phyloP scores from a whole-genome alignment of 2,329 filamentous ascomycete genomes.

The Penicillium palitans region DNA sequence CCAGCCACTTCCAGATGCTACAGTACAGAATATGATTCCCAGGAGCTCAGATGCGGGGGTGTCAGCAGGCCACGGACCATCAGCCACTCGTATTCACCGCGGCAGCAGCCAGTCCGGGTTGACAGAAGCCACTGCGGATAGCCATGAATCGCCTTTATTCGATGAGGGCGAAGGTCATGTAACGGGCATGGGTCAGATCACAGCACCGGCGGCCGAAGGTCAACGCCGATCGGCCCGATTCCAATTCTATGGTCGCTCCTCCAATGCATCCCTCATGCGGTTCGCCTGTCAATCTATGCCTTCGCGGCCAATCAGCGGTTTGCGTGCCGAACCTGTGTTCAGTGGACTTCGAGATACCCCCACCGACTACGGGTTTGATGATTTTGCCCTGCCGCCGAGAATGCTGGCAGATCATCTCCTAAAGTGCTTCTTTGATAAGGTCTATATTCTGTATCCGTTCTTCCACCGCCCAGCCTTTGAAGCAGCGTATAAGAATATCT shows the following conservation, averaged over 20 bases:
- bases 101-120: background rate
- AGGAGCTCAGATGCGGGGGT: background rate
- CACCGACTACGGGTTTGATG: constrained; percentile 42
- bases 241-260: constrained; percentile 9
- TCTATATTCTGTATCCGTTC: constrained; percentile 3
- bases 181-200: constrained; percentile 7
- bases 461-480: constrained; percentile 4
- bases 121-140: background rate
- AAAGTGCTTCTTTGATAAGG: constrained; percentile 2
- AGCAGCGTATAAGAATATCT: constrained; percentile 4
- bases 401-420: background rate
- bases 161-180: constrained; percentile 6
- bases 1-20: background rate
- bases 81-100: background rate
- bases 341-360: constrained; percentile 23
- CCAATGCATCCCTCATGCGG: constrained; percentile 7
- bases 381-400: constrained; percentile 21
- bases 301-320: background rate
- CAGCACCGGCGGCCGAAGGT: background rate
- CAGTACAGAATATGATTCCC: background rate
- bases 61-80: background rate
- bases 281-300: constrained; percentile 8
- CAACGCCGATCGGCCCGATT: constrained; percentile 1
- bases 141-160: constrained; percentile 7
- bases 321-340: background rate